phyloP scores from a whole-genome alignment of 441 rosid species.

The Cnidoscolus chayamansa region DNA sequence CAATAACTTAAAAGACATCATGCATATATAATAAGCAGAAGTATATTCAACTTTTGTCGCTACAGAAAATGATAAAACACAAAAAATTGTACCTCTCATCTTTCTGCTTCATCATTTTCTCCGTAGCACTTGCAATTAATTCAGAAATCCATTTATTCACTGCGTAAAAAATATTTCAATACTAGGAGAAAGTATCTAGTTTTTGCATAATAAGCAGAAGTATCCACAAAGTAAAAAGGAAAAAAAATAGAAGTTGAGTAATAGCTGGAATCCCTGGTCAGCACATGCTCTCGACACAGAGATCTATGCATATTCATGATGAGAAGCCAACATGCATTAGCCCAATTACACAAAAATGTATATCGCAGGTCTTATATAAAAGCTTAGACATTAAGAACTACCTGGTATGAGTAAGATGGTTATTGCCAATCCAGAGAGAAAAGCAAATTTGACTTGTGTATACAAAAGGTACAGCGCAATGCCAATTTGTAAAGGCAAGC shows the following conservation, averaged over 20 bases:
- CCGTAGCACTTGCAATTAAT: slow-evolving; percentile 84
- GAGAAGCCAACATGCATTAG: slow-evolving; percentile 4
- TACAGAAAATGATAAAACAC: background rate
- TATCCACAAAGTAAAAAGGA: background rate
- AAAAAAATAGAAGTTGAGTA: background rate
- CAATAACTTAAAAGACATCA: background rate
- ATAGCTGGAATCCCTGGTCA: background rate
- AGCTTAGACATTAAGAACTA: slow-evolving; percentile 21
- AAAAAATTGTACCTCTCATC: slow-evolving; percentile 72
- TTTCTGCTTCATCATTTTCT: slow-evolving; percentile 96
- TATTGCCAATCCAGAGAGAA: slow-evolving; percentile 78
- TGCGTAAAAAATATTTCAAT: slow-evolving; percentile 29
- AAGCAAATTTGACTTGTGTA: slow-evolving; percentile 89
- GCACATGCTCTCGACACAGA: background rate
- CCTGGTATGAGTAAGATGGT: slow-evolving; percentile 86
- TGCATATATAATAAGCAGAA: background rate
- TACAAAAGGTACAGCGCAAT: slow-evolving; percentile 82
- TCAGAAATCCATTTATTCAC: slow-evolving; percentile 92
- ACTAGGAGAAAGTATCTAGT: slow-evolving; percentile 16
- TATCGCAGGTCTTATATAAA: background rate
- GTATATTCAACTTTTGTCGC: background rate
- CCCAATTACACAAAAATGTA: background rate
- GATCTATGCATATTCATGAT: background rate
- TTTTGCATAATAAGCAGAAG: background rate
- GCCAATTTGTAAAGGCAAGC: slow-evolving; percentile 95